phyloP scores from a whole-genome alignment of 352 stramenopile genomes.

The Globisporangium orthogonon region DNA sequence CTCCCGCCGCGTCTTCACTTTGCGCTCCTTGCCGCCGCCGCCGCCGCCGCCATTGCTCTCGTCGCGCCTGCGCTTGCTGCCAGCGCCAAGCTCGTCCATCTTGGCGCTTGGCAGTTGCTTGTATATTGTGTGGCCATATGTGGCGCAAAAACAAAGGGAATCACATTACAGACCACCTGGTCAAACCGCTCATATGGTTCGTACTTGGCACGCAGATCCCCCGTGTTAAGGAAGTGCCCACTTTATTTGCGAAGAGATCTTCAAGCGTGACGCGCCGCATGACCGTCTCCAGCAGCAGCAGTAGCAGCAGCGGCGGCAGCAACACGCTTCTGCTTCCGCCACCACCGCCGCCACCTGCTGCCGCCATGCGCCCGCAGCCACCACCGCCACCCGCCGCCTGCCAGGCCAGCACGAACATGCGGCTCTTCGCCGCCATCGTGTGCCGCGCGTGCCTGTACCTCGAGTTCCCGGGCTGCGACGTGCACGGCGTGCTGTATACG shows the following conservation, averaged over 20 bases:
- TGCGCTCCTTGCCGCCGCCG: conserved; percentile 24
- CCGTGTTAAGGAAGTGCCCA: too few species aligned
- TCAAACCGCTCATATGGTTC: too few species aligned
- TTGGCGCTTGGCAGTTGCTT: background rate
- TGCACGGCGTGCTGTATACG: conserved; percentile 80
- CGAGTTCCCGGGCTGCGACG: conserved; percentile 84
- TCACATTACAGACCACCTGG: too few species aligned
- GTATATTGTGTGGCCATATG: background rate
- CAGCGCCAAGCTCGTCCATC: conserved; percentile 17
- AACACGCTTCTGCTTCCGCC: background rate
- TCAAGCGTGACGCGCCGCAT: conserved; percentile 15
- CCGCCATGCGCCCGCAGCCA: background rate
- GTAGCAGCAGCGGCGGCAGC: conserved; percentile 9
- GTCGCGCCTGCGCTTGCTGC: conserved; percentile 66
- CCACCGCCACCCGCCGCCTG: background rate
- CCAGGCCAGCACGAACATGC: conserved; percentile 21
- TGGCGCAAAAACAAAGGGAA: background rate
- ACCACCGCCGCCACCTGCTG: background rate
- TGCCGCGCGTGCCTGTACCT: conserved; percentile 81
- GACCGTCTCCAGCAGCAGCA: conserved; percentile 37
- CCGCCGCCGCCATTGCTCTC: conserved; percentile 28
- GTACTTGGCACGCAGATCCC: too few species aligned
- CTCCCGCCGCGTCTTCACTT: conserved; percentile 51
- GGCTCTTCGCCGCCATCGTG: conserved; percentile 73
- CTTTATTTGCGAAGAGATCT: conserved; percentile 3